phyloP scores from a whole-genome alignment of 192 early-diverging fungal species.

The Coemansia sp. region DNA sequence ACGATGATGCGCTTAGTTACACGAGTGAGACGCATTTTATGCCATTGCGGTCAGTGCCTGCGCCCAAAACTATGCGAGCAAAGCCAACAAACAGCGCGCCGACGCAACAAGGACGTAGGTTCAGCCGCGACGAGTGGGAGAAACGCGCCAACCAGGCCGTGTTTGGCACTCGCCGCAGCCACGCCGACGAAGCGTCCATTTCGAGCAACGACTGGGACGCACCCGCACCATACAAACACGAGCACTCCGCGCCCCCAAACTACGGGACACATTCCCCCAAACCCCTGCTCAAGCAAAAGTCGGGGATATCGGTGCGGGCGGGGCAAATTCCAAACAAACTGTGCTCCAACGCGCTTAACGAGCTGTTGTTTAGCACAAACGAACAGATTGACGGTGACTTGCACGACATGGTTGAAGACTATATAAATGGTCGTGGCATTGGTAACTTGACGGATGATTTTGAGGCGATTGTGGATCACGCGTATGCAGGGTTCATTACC shows the following conservation, averaged over 20 bases:
- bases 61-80: background rate
- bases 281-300: background rate
- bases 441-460: slow-evolving; percentile 22
- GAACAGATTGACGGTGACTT: slow-evolving; percentile 27
- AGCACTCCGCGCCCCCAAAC: no score
- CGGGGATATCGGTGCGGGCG: slow-evolving; percentile 10
- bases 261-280: no score
- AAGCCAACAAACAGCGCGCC: background rate
- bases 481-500: slow-evolving; percentile 27
- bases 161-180: slow-evolving; percentile 34
- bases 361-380: slow-evolving; percentile 47
- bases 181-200: background rate
- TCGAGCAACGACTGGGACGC: slow-evolving; percentile 5
- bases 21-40: background rate
- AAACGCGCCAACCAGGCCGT: slow-evolving; percentile 21
- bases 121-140: slow-evolving; percentile 41
- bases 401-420: slow-evolving; percentile 23
- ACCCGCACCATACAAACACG: background rate
- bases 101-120: background rate
- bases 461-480: slow-evolving; percentile 21
- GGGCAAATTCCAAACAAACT: slow-evolving; percentile 10
- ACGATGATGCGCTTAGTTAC: background rate
- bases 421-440: slow-evolving; percentile 17
- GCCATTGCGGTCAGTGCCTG: slow-evolving; percentile 21
- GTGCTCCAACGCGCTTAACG: slow-evolving; percentile 35